Evolutionary conservation across 331 rosid species (phyloP), one percentile per base, ranked within the genome.

Genomic region (Quercus tomentella): DNA sequence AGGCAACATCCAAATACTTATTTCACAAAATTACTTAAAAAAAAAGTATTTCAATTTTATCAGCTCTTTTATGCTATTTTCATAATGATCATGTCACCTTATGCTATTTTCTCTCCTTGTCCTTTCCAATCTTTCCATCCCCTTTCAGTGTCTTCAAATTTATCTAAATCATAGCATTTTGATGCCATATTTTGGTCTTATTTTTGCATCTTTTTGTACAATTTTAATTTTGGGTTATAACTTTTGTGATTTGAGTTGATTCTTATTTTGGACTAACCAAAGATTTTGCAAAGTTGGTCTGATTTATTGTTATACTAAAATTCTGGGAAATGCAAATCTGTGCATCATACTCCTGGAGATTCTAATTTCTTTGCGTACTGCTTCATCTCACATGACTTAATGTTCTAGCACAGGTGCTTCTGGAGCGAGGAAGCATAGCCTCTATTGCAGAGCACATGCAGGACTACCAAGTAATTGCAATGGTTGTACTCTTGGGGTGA

Each of bases 401-500:
- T 83, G 76, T 82, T 63, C 60, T 58, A 4, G 26, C 60, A 43
- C 89, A 92, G 97, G 88, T 89, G 43, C 89, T 85, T 84, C 83
- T 95, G 70, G 97, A 92, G 83, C 87, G 72, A 79, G 96, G 85
- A 84, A 74, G 86, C 78, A 30, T 62, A 31, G 79, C 88, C 66
- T 81, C 86, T 18, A 11, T 90, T 6, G 82, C 82, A 68, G 91
- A 91, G 62, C 90, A 77, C 78, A 91, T 92, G 98, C 96, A 84
- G 80, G 91, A 78, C 72, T 91, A 95, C 89, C 96, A 90, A 87
- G 97, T 90, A 63, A 85, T 89, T 79, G 97, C 98, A 63, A 95
- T 92, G 98, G 77, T 92, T 85, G 83, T 92, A 72, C 85, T 95
- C 61, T 76, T 91, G 79, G 98, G 98, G 97, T 94, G 67, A 73